Evolutionary conservation across 108 stramenopile species (phyloP).

Genomic region (Fragilaria crotonensis): DNA sequence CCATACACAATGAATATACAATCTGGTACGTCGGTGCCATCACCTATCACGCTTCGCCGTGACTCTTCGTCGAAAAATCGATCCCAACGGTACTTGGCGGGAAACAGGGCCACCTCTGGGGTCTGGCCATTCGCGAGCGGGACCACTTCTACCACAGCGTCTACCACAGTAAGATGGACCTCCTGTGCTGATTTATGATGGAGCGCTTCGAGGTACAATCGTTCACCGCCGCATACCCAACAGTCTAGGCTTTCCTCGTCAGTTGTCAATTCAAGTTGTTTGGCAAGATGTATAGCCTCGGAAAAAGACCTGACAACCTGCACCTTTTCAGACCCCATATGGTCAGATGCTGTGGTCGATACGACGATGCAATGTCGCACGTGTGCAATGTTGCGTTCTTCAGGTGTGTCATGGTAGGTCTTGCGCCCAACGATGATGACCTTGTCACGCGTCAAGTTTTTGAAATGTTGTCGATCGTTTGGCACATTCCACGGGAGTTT

Average conservation of each 20-base stretch:
- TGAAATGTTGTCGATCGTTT: conserved; percentile 51
- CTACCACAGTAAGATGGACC: conserved; percentile 53
- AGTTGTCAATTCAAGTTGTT: conserved; percentile 9
- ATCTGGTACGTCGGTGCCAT: not conserved
- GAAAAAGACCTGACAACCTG: conserved; percentile 50
- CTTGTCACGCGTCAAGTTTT: conserved; percentile 37
- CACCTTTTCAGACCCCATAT: conserved; percentile 2
- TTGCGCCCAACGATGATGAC: conserved; percentile 64
- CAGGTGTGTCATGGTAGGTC: conserved; percentile 49
- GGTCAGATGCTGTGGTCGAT: conserved; percentile 24
- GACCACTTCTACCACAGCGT: conserved; percentile 17
- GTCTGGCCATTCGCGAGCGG: not conserved
- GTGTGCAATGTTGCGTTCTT: conserved; percentile 44
- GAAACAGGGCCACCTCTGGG: conserved; percentile 8
- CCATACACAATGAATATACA: not conserved
- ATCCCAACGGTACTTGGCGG: conserved; percentile 22
- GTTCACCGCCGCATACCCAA: conserved; percentile 79
- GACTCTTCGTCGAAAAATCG: conserved; percentile 10
- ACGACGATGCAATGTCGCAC: conserved; percentile 52
- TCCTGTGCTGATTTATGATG: conserved; percentile 30
- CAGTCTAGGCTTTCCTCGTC: conserved; percentile 23
- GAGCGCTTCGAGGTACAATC: conserved; percentile 58
- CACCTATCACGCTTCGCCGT: not conserved
- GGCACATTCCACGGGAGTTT: conserved; percentile 63
- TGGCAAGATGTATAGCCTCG: conserved; percentile 55